Evolutionary conservation across 345 rosid genomes (phyloP).

Genomic region (Microthlaspi erraticum): DNA sequence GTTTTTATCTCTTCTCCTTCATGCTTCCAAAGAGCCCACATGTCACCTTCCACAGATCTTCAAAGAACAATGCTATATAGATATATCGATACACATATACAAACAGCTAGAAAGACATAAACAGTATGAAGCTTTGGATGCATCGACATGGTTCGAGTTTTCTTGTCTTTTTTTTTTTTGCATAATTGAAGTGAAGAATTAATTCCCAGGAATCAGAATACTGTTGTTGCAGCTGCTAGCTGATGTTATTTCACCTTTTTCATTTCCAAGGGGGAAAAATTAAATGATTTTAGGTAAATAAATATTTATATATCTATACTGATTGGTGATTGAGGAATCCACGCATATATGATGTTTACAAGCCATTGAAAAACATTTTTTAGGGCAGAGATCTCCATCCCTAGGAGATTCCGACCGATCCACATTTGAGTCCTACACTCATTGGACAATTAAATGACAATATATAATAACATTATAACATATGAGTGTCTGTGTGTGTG

Average conservation of each 20-base stretch:
- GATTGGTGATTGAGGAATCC: slow-evolving; percentile 29
- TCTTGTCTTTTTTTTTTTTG: slow-evolving; percentile 40
- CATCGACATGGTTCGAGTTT: slow-evolving; percentile 49
- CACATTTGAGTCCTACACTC: slow-evolving; percentile 40
- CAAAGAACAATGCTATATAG: slow-evolving; percentile 23
- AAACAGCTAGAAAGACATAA: slow-evolving; percentile 12
- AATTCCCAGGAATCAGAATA: slow-evolving; percentile 38
- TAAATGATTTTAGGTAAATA: slow-evolving; percentile 19
- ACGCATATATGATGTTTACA: slow-evolving; percentile 4
- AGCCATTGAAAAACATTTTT: not conserved
- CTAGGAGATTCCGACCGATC: slow-evolving; percentile 45
- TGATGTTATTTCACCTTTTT: slow-evolving; percentile 49
- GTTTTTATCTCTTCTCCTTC: slow-evolving; percentile 32
- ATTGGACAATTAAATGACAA: slow-evolving; percentile 34
- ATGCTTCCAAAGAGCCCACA: slow-evolving; percentile 66
- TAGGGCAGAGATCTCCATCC: slow-evolving; percentile 45
- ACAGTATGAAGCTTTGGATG: slow-evolving; percentile 53
- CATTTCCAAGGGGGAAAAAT: slow-evolving; percentile 36
- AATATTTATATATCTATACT: slow-evolving; percentile 15
- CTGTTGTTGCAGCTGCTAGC: slow-evolving; percentile 41
- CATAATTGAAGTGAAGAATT: slow-evolving; percentile 39
- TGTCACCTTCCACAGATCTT: slow-evolving; percentile 47
- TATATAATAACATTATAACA: not conserved
- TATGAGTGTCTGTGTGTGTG: not conserved
- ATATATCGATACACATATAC: not conserved